Conservation (phyloP, 768 basidiomycete genomes). For the Tricholomella constricta region DNA sequence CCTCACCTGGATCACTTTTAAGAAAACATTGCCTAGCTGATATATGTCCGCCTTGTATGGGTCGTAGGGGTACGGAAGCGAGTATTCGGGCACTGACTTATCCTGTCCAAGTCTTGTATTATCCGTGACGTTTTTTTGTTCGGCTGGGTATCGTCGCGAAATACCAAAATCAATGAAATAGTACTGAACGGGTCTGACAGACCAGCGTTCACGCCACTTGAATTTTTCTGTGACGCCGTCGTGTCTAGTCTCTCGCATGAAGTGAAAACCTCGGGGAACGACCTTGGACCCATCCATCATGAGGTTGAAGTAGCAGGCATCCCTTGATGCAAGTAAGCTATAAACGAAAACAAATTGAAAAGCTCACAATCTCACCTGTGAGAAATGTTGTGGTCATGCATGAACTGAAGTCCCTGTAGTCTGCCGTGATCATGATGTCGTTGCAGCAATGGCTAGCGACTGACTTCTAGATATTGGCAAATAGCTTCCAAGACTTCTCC, state of each 20-base stretch:
- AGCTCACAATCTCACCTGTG: background rate
- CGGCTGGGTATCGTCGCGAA: too few relatives aligned
- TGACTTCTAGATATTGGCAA: too few relatives aligned
- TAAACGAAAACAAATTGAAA: background rate
- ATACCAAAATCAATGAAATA: too few relatives aligned
- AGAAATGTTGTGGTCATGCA: slow-evolving; percentile 1
- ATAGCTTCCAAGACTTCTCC: background rate
- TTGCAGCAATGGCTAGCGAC: too few relatives aligned
- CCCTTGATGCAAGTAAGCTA: too few relatives aligned
- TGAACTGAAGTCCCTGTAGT: slow-evolving; percentile 6
- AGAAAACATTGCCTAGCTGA: background rate
- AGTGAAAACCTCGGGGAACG: background rate
- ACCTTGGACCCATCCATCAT: background rate
- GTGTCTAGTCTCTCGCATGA: background rate
- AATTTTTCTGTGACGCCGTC: background rate
- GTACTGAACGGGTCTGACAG: too few relatives aligned
- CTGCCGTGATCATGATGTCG: background rate
- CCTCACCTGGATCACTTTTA: background rate
- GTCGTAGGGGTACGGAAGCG: background rate
- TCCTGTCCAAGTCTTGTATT: background rate
- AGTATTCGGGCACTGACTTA: background rate
- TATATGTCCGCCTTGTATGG: slow-evolving; percentile 5
- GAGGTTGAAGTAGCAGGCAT: background rate
- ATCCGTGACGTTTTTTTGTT: background rate
- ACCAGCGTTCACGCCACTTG: background rate